Base-by-base conservation (phyloP, 2,329 filamentous ascomycete genomes). In the Mollisiaceae sp. region DNA sequence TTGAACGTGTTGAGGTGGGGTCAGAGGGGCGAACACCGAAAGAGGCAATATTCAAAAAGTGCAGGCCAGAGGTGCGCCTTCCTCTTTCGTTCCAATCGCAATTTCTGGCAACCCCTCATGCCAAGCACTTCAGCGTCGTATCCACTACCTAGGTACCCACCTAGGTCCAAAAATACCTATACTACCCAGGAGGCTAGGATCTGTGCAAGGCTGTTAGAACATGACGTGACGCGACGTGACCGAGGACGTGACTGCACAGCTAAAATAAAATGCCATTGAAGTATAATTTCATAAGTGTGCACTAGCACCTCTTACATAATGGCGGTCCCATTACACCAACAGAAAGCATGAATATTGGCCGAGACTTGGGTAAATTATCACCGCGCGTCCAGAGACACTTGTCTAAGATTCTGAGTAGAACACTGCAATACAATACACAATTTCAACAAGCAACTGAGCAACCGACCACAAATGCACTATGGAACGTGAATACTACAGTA, bases 271-370 rank as follows among this genome's bases (percentile, higher is more conserved):
- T 15, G n/a, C 22, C 32, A 54, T 12, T 27, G 50, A 54, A 54
- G 27, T 54, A 35, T 54, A 54, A 54, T 15, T 54, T 8, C 50
- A 54, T n/a, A 54, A 54, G 12, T 4, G 27, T 35, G 50, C 50
- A 54, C 22, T 54, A 54, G 50, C 50, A 54, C 8, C 12, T 18
- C 27, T 32, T 18, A 52, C 50, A 14, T 35, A 32, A 35, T 35
- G 24, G 18, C 24, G 24, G 50, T 9, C 22, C 45, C 20, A 22
- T 50, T 6, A n/a, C 43, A 47, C 9, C 15, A 54, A 4, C 50
- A 11, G 14, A 14, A 54, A 32, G 24, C 50, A 54, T 32, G 50
- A 54, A 54, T 54, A 54, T 54, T 54, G 50, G n/a, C 50, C 50
- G 24, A 54, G 24, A 18, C 22, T 35, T 50, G 20, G 20, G 45